Conservation (phyloP, 2,329 filamentous ascomycete species). For the Huntiella bhutanensis region DNA sequence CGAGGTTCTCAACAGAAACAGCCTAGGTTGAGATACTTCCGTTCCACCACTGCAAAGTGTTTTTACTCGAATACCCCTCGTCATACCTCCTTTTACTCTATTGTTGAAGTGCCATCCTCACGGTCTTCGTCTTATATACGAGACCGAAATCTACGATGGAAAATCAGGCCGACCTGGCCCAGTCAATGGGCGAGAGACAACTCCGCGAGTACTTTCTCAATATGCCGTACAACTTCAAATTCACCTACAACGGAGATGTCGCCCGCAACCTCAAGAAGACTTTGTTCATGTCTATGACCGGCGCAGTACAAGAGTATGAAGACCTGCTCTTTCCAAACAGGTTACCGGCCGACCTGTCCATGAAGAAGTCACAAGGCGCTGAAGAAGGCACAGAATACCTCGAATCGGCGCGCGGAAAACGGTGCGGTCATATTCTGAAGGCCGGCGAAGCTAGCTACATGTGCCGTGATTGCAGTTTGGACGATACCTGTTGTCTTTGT, state of each 20-base stretch:
- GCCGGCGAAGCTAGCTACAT: constrained; percentile 82
- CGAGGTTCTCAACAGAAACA: no score
- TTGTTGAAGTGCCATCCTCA: no score
- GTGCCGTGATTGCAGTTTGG: constrained; percentile 82
- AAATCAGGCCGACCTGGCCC: neutral
- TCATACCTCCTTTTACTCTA: no score
- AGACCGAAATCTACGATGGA: no score
- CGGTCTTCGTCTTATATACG: no score
- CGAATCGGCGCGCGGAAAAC: constrained; percentile 73
- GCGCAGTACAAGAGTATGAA: constrained; percentile 54
- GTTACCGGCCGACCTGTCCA: constrained; percentile 47
- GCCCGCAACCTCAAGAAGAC: constrained; percentile 52
- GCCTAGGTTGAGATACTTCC: no score
- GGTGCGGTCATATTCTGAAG: constrained; percentile 95
- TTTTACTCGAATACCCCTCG: no score
- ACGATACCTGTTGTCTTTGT: constrained; percentile 91
- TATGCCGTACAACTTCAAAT: constrained; percentile 53
- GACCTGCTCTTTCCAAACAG: constrained; percentile 67
- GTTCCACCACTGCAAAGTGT: no score
- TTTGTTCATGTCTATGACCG: constrained; percentile 76
- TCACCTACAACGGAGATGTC: constrained; percentile 57
- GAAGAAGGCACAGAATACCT: constrained; percentile 89
- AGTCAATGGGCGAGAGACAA: constrained; percentile 40
- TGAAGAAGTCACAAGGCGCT: constrained; percentile 78
- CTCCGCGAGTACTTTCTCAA: constrained; percentile 68